Evolutionary conservation across 108 stramenopile genomes (phyloP).

Genomic region (Cyclostephanos invisitatus): DNA sequence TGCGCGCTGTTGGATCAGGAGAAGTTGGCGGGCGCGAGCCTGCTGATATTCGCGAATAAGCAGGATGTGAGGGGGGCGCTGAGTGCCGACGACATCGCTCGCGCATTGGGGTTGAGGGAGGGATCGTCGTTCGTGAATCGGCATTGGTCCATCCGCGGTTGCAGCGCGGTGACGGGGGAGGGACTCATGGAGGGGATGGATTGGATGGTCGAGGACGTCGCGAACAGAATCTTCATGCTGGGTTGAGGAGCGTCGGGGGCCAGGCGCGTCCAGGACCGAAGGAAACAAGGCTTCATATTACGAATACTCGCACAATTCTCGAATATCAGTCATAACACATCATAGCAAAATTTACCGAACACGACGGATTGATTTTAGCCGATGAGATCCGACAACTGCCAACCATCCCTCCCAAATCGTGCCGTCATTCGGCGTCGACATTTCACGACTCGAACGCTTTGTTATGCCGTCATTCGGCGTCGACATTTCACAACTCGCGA

Average conservation of each 20-base stretch:
- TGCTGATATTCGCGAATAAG: conserved; percentile 98
- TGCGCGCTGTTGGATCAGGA: conserved; percentile 87
- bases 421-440: too few relatives aligned
- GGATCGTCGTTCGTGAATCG: conserved; percentile 65
- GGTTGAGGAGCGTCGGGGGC: conserved; percentile 22
- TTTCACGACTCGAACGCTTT: not conserved
- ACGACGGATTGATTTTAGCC: not conserved
- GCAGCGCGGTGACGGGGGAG: conserved; percentile 94
- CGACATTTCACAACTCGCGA: too few relatives aligned
- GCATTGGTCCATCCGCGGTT: conserved; percentile 89
- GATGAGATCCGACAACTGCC: not conserved
- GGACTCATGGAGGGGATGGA: conserved; percentile 94
- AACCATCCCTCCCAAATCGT: not conserved
- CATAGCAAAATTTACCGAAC: not conserved
- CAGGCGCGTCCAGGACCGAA: not conserved
- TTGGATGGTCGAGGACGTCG: conserved; percentile 96
- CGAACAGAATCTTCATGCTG: conserved; percentile 91
- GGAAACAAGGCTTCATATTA: too few relatives aligned
- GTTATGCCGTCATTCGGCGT: not conserved
- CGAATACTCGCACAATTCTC: not conserved
- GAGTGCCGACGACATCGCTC: conserved; percentile 74
- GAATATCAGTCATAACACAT: not conserved
- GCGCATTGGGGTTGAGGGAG: conserved; percentile 70
- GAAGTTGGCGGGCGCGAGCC: conserved; percentile 95
- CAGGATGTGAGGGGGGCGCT: conserved; percentile 94